These are phyloP conservation scores for Boletus subparvulus DNA, from an alignment of 768 basidiomycete genomes.

Conservation along the genomic window DNA sequence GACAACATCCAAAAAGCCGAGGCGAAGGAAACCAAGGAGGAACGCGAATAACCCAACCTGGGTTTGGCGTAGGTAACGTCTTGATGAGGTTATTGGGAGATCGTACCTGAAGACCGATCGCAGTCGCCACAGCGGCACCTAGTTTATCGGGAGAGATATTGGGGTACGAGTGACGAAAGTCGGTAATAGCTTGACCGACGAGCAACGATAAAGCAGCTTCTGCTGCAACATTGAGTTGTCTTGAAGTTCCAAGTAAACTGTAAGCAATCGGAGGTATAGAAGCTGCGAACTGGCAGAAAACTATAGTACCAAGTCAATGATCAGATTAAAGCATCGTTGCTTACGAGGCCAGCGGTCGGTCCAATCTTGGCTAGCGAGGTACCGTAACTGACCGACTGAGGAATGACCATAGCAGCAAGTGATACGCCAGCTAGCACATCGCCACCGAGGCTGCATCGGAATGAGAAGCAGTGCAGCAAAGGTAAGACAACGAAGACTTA, in stretches of 20 bases:
- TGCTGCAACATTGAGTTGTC: slow-evolving; percentile 80
- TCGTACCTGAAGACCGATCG: slow-evolving; percentile 79
- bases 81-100: not conserved
- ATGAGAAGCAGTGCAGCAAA: not conserved
- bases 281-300: slow-evolving; percentile 63
- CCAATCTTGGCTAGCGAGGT: slow-evolving; percentile 82
- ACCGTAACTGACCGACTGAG: slow-evolving; percentile 90
- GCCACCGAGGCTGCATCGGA: slow-evolving; percentile 47
- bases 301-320: not conserved
- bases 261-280: slow-evolving; percentile 88
- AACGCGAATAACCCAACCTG: slow-evolving; percentile 86
- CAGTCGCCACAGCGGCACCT: slow-evolving; percentile 69
- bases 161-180: slow-evolving; percentile 53
- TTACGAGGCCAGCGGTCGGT: slow-evolving; percentile 80
- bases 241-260: slow-evolving; percentile 83
- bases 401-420: slow-evolving; percentile 80
- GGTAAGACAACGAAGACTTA: slow-evolving; percentile 35
- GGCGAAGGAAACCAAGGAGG: slow-evolving; percentile 78
- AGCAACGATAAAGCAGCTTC: slow-evolving; percentile 88
- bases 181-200: slow-evolving; percentile 81
- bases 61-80: not conserved
- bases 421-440: slow-evolving; percentile 87
- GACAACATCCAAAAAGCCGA: slow-evolving; percentile 93
- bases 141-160: slow-evolving; percentile 45
- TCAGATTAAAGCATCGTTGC: slow-evolving; percentile 24